Evolutionary conservation across 345 rosid genomes (phyloP), one percentile per base, ranked within the genome.

Genomic region (Angophora floribunda): DNA sequence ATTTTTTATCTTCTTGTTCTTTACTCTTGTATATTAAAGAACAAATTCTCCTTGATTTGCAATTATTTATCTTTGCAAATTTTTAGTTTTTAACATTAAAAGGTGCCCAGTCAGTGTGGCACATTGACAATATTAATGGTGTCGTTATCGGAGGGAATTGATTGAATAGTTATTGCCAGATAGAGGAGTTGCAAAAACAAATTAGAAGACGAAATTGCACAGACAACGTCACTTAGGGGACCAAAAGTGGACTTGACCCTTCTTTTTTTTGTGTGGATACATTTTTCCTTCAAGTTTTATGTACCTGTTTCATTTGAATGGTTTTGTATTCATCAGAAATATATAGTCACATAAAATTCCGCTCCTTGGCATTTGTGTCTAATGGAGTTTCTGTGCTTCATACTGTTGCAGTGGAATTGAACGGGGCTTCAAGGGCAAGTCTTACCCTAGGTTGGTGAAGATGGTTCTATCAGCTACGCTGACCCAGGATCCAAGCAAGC

Each of bases 401-500:
- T 80, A 61, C 13, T 70, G 53, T 90, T 94, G 93, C 91, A 97
- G 99, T 92, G 95, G 96, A 5, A 91, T 97, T 87, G 99, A 96
- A 91, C 92, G 97, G 89, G 97, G 98, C 7, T 97, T 95, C 90
- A 98, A 95, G 90, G 96, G 96, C 86, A 96, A 94, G 91, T 90
- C 93, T 85, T 93, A 90, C 86, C 99, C 99, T 85, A 94, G 99
- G 91, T 95, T 98, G 82, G 97, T 89, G 87, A 96, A 98, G 94
- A 93, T 98, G 96, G 97, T 95, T 84, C 91, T 96, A 78, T 98
- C 99, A 87, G 98, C 99, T 86, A 98, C 99, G 21, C 94, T 97
- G 90, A 96, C 99, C 61, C 95, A 95, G 91, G 98, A 98, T 94
- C 99, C 99, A 86, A 94, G 98, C 95, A 98, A 98, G 94, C 98